Evolutionary conservation across 257 asterid species (phyloP).

Genomic region (Solanum boliviense): DNA sequence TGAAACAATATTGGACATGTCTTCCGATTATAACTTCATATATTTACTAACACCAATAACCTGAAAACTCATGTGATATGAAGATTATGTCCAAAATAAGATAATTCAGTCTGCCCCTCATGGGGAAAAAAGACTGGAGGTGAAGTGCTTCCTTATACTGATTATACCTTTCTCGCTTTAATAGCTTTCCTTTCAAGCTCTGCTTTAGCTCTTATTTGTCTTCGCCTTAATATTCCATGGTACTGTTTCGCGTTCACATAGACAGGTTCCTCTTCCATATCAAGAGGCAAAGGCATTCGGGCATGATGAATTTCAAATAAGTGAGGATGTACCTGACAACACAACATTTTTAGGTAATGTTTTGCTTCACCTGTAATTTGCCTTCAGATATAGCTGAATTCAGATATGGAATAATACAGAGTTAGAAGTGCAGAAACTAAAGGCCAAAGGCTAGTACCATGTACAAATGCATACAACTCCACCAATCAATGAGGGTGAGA

Average conservation of each 20-base stretch:
- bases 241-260: constrained; percentile 80
- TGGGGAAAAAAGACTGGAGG: neutral
- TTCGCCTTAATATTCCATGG: constrained; percentile 68
- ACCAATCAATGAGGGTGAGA: neutral
- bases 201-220: constrained; percentile 74
- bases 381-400: neutral
- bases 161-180: constrained; percentile 53
- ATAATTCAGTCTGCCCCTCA: neutral
- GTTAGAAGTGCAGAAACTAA: neutral
- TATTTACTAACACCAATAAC: neutral
- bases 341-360: neutral
- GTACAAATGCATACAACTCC: neutral
- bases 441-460: neutral
- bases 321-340: constrained; percentile 50
- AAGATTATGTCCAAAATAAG: neutral
- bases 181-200: constrained; percentile 60
- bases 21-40: neutral
- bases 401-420: neutral
- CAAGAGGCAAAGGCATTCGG: constrained; percentile 73
- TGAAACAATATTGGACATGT: neutral
- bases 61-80: neutral
- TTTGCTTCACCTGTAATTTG: neutral
- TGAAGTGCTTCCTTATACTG: neutral
- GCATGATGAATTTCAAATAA: constrained; percentile 47
- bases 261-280: constrained; percentile 82